These are phyloP conservation scores for Xylaria longipes DNA, from an alignment of 495 filamentous ascomycete species.

Conservation along the genomic window DNA sequence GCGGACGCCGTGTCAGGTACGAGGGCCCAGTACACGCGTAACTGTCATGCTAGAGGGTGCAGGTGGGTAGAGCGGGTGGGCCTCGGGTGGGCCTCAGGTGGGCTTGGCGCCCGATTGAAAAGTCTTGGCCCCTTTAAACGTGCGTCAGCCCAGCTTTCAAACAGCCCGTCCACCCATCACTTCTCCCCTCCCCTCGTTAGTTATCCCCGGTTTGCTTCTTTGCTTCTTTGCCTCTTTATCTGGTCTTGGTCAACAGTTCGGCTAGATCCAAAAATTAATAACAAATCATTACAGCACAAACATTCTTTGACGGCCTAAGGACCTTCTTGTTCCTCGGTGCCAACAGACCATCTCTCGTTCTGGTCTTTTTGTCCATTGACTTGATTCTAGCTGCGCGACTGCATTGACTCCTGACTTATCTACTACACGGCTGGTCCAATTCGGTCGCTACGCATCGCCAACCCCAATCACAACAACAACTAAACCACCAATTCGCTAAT, in stretches of 20 bases:
- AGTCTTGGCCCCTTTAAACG: conserved; percentile 20
- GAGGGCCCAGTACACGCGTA: conserved; percentile 1
- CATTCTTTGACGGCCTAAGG: conserved; percentile 15
- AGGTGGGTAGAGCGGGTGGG: too few relatives aligned
- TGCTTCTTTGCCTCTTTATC: conserved; percentile 1
- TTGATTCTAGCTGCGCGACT: not conserved
- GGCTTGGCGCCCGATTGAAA: conserved; percentile 7
- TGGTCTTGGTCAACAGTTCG: not conserved
- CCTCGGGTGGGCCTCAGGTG: too few relatives aligned
- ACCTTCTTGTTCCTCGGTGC: not conserved
- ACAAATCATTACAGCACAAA: not conserved
- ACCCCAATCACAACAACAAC: not conserved
- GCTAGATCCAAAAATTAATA: not conserved
- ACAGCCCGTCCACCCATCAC: not conserved
- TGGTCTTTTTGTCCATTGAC: not conserved
- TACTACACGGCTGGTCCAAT: conserved; percentile 13
- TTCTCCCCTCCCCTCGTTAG: conserved; percentile 7
- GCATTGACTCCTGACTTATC: conserved; percentile 1
- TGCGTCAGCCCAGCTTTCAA: conserved; percentile 21
- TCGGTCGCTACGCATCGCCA: conserved; percentile 8
- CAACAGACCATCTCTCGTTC: conserved; percentile 27
- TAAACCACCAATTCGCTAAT: not conserved
- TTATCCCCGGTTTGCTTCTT: conserved; percentile 2
- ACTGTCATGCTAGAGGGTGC: conserved; percentile 12
- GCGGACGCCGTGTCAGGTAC: conserved; percentile 9